These are phyloP conservation scores for Cicer cuneatum DNA, from an alignment of 306 rosid genomes.

Conservation along the genomic window DNA sequence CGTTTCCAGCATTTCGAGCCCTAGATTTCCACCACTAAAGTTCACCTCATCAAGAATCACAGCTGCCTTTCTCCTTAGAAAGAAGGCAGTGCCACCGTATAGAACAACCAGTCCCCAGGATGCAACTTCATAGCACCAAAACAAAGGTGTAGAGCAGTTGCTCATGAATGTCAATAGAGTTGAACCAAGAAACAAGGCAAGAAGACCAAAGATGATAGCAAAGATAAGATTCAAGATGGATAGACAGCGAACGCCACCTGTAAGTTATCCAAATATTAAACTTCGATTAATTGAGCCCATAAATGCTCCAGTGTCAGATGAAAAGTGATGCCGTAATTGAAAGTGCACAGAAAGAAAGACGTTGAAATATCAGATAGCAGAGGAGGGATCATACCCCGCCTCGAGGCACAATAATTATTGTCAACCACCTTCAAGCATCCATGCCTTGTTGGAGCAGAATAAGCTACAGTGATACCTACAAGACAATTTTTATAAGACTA, in stretches of 20 bases:
- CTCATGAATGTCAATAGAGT: conserved; percentile 85
- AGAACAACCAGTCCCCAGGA: conserved; percentile 85
- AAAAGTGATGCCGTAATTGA: conserved; percentile 25
- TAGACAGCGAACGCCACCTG: conserved; percentile 96
- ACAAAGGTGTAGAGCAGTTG: conserved; percentile 84
- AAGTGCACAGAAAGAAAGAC: neutral
- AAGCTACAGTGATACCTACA: conserved; percentile 83
- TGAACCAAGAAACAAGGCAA: conserved; percentile 93
- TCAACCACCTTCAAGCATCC: conserved; percentile 92
- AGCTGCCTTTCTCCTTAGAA: conserved; percentile 78
- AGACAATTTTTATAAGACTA: conserved; percentile 36
- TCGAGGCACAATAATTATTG: conserved; percentile 91
- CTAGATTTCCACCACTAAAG: conserved; percentile 64
- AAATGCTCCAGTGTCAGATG: neutral
- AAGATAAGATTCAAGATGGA: conserved; percentile 78
- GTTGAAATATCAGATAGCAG: conserved; percentile 10
- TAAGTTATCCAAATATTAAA: conserved; percentile 44
- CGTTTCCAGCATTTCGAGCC: conserved; percentile 94
- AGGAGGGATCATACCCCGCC: conserved; percentile 66
- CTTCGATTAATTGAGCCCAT: conserved; percentile 3
- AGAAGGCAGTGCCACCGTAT: conserved; percentile 86
- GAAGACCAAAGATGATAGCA: conserved; percentile 82
- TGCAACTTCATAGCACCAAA: conserved; percentile 90
- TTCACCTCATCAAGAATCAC: conserved; percentile 74
- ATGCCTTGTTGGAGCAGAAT: conserved; percentile 85